These are phyloP conservation scores for Trypanosoma lewisi DNA, from an alignment of 208 protist species.

Conservation along the genomic window DNA sequence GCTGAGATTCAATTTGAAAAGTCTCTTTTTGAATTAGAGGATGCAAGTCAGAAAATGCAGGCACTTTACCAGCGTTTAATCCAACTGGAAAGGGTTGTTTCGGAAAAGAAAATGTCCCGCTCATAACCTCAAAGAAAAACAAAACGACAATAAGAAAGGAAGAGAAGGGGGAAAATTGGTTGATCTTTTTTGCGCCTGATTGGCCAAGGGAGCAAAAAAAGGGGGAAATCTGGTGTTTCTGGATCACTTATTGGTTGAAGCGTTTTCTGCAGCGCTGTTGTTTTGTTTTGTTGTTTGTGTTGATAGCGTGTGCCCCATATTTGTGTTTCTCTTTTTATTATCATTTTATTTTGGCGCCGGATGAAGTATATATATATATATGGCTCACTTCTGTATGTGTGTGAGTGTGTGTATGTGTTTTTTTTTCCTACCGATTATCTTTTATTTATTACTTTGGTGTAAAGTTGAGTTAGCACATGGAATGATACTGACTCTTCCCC, in stretches of 20 bases:
- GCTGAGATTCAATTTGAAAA: conserved; percentile 11
- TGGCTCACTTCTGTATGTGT: conserved; percentile 2
- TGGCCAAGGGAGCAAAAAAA: too few species aligned
- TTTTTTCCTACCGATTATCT: conserved; percentile 11
- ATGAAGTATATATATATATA: too few species aligned
- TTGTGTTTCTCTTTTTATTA: too few species aligned
- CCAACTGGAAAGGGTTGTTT: conserved; percentile 13
- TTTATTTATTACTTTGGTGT: conserved; percentile 3
- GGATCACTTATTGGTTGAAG: too few species aligned
- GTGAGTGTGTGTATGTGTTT: conserved; percentile 27
- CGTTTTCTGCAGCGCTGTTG: too few species aligned
- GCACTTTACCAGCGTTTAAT: conserved; percentile 24
- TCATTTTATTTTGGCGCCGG: too few species aligned
- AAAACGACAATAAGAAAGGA: conserved; percentile 8
- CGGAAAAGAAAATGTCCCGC: conserved; percentile 12
- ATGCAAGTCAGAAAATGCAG: conserved; percentile 17
- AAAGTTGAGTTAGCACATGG: conserved; percentile 24
- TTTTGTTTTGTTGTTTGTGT: too few species aligned
- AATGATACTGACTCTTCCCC: conserved; percentile 28
- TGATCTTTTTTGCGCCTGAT: too few species aligned
- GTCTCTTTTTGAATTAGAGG: conserved; percentile 22
- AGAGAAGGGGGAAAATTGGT: too few species aligned
- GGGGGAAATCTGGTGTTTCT: too few species aligned
- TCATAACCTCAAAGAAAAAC: conserved; percentile 3
- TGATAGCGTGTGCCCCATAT: too few species aligned